phyloP scores from a whole-genome alignment of 768 basidiomycete species.

The Neoboletus magnificus region DNA sequence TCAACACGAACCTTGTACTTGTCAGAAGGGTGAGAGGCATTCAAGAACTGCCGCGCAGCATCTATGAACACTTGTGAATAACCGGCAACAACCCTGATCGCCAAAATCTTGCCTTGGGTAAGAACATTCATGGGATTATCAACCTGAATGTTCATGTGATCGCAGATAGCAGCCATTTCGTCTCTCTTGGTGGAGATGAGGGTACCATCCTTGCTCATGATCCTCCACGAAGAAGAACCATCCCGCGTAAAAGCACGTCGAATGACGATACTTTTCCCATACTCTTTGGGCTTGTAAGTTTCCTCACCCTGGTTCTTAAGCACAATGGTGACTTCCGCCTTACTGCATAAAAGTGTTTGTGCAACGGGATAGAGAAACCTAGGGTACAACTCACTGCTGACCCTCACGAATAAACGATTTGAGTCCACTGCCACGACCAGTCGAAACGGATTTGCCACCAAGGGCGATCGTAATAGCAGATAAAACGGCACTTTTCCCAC shows the following conservation, averaged over 20 bases:
- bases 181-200: conserved; percentile 74
- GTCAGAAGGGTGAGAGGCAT: conserved; percentile 72
- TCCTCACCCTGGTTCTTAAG: conserved; percentile 91
- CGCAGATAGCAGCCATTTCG: conserved; percentile 84
- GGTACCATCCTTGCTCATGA: conserved; percentile 65
- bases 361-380: not conserved
- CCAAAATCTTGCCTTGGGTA: conserved; percentile 59
- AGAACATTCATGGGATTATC: conserved; percentile 96
- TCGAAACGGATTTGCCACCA: conserved; percentile 89
- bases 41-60: conserved; percentile 67
- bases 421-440: conserved; percentile 82
- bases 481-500: conserved; percentile 92
- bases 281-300: conserved; percentile 81
- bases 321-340: conserved; percentile 69
- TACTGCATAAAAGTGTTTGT: conserved; percentile 39
- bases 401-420: conserved; percentile 87
- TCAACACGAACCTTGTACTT: conserved; percentile 74
- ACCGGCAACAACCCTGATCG: not conserved
- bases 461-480: conserved; percentile 91
- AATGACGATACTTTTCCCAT: conserved; percentile 81
- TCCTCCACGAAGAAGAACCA: conserved; percentile 77
- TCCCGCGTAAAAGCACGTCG: conserved; percentile 77
- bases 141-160: conserved; percentile 96
- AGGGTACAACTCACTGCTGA: conserved; percentile 51
- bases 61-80: conserved; percentile 19